These are phyloP conservation scores for Chaetoceros tenuissimus DNA, from an alignment of 108 stramenopile genomes.

Conservation along the genomic window DNA sequence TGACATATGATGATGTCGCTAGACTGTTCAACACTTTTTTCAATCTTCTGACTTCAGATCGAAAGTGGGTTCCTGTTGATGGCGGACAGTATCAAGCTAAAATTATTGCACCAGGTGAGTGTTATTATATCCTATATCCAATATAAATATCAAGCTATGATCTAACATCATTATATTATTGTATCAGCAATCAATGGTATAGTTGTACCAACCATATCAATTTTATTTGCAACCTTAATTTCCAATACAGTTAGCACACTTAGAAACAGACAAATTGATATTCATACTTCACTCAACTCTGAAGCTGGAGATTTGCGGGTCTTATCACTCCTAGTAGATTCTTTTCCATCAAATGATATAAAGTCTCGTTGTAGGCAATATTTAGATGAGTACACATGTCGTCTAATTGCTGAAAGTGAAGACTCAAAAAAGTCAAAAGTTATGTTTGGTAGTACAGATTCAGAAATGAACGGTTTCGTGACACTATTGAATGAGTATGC, in stretches of 20 bases:
- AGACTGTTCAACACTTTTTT: conserved; percentile 5
- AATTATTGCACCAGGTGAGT: conserved; percentile 37
- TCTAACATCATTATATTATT: conserved; percentile 36
- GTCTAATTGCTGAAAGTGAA: conserved; percentile 52
- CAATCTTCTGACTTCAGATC: conserved; percentile 11
- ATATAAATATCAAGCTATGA: conserved; percentile 35
- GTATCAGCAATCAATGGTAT: conserved; percentile 49
- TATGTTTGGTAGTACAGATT: conserved; percentile 34
- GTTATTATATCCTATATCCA: conserved; percentile 29
- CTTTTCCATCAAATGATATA: conserved; percentile 15
- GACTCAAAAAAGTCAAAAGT: conserved; percentile 14
- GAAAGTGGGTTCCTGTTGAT: conserved; percentile 61
- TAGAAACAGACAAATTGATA: conserved; percentile 40
- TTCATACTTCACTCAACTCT: conserved; percentile 45
- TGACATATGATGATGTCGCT: conserved; percentile 25
- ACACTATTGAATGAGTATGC: conserved; percentile 11
- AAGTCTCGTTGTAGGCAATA: conserved; percentile 34
- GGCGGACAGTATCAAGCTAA: conserved; percentile 61
- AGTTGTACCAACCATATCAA: conserved; percentile 31
- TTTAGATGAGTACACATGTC: conserved; percentile 42
- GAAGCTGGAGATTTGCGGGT: conserved; percentile 59
- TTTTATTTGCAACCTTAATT: conserved; percentile 43
- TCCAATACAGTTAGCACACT: conserved; percentile 43
- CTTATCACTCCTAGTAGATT: conserved; percentile 38
- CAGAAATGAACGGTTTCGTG: conserved; percentile 54